Base-by-base conservation (phyloP, 495 filamentous ascomycete genomes). In the Penicillium goetzii region DNA sequence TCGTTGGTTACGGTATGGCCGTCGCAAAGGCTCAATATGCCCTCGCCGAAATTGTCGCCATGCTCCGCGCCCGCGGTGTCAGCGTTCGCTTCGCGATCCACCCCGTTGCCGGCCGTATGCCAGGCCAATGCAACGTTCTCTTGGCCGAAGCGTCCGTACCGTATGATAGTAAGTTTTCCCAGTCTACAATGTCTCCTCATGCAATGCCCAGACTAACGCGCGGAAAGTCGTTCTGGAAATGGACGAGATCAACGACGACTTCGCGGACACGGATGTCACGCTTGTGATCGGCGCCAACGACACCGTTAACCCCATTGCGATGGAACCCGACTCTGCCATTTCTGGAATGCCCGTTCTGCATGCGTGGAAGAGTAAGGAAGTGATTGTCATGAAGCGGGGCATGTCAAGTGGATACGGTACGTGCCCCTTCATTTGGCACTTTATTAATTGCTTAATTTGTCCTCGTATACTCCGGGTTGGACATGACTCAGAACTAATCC, bases 231-330 rank as follows among this genome's bases (percentile, higher is more conserved):
- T 93, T 36, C 80, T 92, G 19, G 91, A 94, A 77, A 93, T 93
- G 91, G 91, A 93, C 72, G 91, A 94, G 75, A 93, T 94, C 76
- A 94, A 94, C 74, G 91, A 94, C 54, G 90, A 93, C 72, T 94
- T 94, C 75, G 68, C 78, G 38, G 88, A 92, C 40, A 92, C 90
- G 0, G 91, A 93, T 65, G 82, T 94, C n/a, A 91, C 90, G 8
- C 82, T 94, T 3, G 90, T 94, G 11, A 94, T 94, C 66, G 91
- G 91, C 5, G 90, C 91, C 12, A 94, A 94, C 66, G 91, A 94
- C 65, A 93, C 90, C 0, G 91, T 94, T 11, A 94, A 94, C 63
- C 91, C 91, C 0, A 92, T 92, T 69, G 90, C 91, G 5, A 74
- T 93, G 61, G 90, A 94, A 71, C 86, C 88, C 1, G 89, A 89